Percentiles rank a stretch among this genome's conserved stretches.
These are phyloP conservation scores for Ricinus communis DNA, from an alignment of 345 rosid species.

Conservation along the genomic window DNA sequence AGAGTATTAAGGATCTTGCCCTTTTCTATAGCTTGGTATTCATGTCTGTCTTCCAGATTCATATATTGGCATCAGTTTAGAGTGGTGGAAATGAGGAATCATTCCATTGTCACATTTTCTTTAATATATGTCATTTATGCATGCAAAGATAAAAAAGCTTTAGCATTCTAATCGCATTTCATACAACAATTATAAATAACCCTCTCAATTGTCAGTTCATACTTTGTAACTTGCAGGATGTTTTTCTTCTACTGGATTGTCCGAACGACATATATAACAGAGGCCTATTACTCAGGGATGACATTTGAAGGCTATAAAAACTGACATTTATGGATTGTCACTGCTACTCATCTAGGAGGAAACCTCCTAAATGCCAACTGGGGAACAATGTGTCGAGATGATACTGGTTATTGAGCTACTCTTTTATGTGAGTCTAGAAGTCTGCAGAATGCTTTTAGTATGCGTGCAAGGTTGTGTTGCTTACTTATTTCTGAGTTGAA, in stretches of 20 bases:
- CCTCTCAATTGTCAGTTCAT: slow-evolving; percentile 25
- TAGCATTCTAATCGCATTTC: neutral
- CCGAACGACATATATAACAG: slow-evolving; percentile 12
- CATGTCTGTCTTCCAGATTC: neutral
- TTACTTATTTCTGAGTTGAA: neutral
- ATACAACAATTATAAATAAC: slow-evolving; percentile 10
- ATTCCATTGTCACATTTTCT: neutral
- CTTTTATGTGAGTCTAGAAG: neutral
- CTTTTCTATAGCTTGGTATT: neutral
- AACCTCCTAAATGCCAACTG: slow-evolving; percentile 18
- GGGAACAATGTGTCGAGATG: slow-evolving; percentile 1
- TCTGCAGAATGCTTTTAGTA: neutral
- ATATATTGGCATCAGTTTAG: neutral
- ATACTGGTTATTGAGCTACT: neutral
- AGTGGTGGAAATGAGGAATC: neutral
- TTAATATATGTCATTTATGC: neutral
- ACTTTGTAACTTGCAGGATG: slow-evolving; percentile 38
- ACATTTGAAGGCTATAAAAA: slow-evolving; percentile 18
- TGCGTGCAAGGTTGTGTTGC: neutral
- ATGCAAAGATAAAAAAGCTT: slow-evolving; percentile 3
- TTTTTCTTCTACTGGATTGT: slow-evolving; percentile 17
- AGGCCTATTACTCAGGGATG: slow-evolving; percentile 12
- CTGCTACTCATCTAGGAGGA: slow-evolving; percentile 13
- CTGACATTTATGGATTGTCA: slow-evolving; percentile 9
- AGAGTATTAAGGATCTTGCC: neutral